Percentiles rank a stretch among this genome's conserved stretches.
Evolutionary conservation across 2,329 filamentous ascomycete genomes (phyloP).

Genomic region (Alternaria rosae): DNA sequence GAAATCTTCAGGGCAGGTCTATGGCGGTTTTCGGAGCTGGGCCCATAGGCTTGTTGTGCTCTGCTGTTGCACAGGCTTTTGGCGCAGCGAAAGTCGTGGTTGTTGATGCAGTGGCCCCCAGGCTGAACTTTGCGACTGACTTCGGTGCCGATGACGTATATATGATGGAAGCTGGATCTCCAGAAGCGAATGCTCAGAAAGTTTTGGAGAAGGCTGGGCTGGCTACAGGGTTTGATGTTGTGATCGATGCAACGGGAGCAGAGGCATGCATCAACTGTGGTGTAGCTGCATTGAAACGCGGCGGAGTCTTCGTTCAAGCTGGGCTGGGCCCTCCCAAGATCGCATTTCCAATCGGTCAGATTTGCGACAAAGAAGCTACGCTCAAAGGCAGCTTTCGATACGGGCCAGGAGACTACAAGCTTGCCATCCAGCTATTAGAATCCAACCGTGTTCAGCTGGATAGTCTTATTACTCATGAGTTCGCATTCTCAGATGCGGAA

Average conservation of each 20-base stretch:
- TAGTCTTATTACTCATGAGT: conserved; percentile 26
- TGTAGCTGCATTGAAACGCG: conserved; percentile 20
- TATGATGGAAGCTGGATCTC: background rate
- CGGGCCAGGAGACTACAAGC: conserved; percentile 35
- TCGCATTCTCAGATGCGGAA: conserved; percentile 22
- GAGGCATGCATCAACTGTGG: conserved; percentile 29
- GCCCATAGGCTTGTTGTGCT: background rate
- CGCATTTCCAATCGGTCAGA: conserved; percentile 29
- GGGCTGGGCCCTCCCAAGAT: conserved; percentile 28
- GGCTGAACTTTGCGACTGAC: background rate
- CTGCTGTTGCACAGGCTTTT: background rate
- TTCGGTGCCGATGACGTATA: background rate
- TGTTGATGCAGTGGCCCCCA: background rate
- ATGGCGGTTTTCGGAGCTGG: background rate
- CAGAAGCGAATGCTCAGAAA: background rate
- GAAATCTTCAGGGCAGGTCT: background rate
- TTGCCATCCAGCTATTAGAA: conserved; percentile 23
- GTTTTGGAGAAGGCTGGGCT: background rate
- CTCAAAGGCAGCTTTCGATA: conserved; percentile 40
- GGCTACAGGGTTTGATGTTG: conserved; percentile 14
- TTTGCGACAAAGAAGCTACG: conserved; percentile 36
- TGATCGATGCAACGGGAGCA: conserved; percentile 37
- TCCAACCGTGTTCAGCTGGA: conserved; percentile 18
- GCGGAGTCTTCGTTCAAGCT: conserved; percentile 32
- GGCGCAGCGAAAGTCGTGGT: background rate